Evolutionary conservation across 2,329 filamentous ascomycete genomes (phyloP), one percentile per base, ranked within the genome.

Genomic region (Sarocladiaceae sp.): DNA sequence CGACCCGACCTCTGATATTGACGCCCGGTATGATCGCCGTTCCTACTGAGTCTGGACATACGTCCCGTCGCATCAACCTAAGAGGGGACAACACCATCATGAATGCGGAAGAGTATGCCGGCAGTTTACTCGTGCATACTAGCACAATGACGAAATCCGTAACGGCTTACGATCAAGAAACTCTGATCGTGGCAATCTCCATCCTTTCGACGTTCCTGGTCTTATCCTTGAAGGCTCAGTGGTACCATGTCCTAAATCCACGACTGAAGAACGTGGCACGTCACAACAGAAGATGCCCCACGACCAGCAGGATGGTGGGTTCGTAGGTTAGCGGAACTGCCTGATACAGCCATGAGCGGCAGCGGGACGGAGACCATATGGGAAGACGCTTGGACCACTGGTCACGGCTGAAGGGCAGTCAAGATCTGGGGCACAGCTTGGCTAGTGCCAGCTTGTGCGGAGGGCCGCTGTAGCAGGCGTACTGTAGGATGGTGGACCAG

Each of bases 401-500:
- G n/a, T n/a, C n/a, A n/a, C n/a, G n/a, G n/a, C n/a, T n/a, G n/a
- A n/a, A n/a, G n/a, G n/a, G n/a, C n/a, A n/a, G n/a, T n/a, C n/a
- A n/a, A 39, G 34, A 39, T 39, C 34, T 39, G 34, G 34, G 33
- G 33, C 33, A 35, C 33, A 6, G 26, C 19, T 39, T 35, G n/a
- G 20, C 19, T 16, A 18, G 6, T 39, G 12, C n/a, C n/a, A n/a
- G 20, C 18, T 19, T 9, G 11, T 23, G 21, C 26, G 34, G 21
- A 26, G 34, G 21, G 34, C 19, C 15, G 33, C 19, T 24, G 19
- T n/a, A n/a, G n/a, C 15, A 20, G 16, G 33, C 19, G 33, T 19
- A 35, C 33, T 13, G 11, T 20, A 19, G 15, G 19, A 6, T 7
- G 16, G 15, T 19, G 6, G 33, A 20, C 31, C 26, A 13, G 9